These are phyloP conservation scores for Malus hybrid DNA, from an alignment of 331 rosid genomes.

Conservation along the genomic window DNA sequence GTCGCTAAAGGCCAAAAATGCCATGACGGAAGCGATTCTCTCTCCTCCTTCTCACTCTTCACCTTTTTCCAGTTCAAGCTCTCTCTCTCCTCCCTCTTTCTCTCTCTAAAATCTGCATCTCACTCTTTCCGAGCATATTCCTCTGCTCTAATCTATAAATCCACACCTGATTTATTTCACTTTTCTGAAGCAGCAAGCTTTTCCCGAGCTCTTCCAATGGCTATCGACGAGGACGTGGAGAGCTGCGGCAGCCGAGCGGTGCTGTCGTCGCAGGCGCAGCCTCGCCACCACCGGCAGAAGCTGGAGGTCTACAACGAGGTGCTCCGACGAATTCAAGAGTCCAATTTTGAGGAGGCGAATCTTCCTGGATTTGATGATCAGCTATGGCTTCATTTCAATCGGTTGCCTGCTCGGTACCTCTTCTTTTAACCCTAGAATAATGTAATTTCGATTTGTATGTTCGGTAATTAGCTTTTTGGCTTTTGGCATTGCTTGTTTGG, in stretches of 20 bases:
- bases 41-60: not conserved
- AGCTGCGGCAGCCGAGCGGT: constrained; percentile 83
- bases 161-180: not conserved
- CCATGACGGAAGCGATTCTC: not conserved
- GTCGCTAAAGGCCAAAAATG: not conserved
- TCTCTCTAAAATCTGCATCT: not conserved
- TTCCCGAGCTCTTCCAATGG: constrained; percentile 32
- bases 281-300: constrained; percentile 71
- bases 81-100: not conserved
- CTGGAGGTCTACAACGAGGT: constrained; percentile 83
- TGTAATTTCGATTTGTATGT: not conserved
- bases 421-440: constrained; percentile 7
- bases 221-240: constrained; percentile 74
- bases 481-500: not conserved
- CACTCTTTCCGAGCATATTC: not conserved
- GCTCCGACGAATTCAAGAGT: constrained; percentile 71
- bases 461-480: not conserved
- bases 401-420: constrained; percentile 79
- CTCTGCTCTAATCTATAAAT: not conserved
- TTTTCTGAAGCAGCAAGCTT: not conserved
- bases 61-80: not conserved
- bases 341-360: constrained; percentile 53
- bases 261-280: constrained; percentile 41
- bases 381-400: constrained; percentile 93
- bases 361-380: constrained; percentile 86